phyloP scores from a whole-genome alignment of 495 filamentous ascomycete species.

The Hamigera avellanea region DNA sequence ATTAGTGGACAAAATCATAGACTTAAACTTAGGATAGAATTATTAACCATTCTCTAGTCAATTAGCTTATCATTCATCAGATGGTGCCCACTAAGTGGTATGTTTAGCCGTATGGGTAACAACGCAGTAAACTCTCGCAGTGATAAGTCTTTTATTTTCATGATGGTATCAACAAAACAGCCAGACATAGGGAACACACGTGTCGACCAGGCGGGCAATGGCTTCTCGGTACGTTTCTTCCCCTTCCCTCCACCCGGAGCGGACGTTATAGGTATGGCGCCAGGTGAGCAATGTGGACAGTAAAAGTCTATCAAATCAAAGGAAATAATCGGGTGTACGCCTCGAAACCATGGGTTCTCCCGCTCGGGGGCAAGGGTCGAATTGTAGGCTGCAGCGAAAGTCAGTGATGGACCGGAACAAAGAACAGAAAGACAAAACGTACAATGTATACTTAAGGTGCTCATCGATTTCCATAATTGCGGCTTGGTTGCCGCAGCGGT shows the following conservation, averaged over 20 bases:
- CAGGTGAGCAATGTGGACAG: conserved; percentile 1
- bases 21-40: too few species aligned
- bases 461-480: conserved; percentile 99
- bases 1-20: too few species aligned
- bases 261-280: conserved; percentile 3
- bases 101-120: too few species aligned
- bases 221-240: conserved; percentile 18
- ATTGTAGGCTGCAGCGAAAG: conserved; percentile 67
- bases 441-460: conserved; percentile 99
- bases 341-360: conserved; percentile 98
- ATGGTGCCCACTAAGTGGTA: background rate
- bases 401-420: conserved; percentile 7
- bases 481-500: conserved; percentile 96
- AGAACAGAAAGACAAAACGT: conserved; percentile 29
- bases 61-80: too few species aligned
- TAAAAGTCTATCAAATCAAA: conserved; percentile 48
- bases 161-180: conserved; percentile 38
- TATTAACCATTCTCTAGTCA: too few species aligned
- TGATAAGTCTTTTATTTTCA: conserved; percentile 41
- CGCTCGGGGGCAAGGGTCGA: conserved; percentile 93
- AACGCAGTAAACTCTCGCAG: too few species aligned
- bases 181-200: conserved; percentile 28
- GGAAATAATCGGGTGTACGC: conserved; percentile 95
- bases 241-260: too few species aligned
- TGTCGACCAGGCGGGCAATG: conserved; percentile 21